Evolutionary conservation across 2,329 filamentous ascomycete genomes (phyloP).

Genomic region (Phialocephala subalpina): DNA sequence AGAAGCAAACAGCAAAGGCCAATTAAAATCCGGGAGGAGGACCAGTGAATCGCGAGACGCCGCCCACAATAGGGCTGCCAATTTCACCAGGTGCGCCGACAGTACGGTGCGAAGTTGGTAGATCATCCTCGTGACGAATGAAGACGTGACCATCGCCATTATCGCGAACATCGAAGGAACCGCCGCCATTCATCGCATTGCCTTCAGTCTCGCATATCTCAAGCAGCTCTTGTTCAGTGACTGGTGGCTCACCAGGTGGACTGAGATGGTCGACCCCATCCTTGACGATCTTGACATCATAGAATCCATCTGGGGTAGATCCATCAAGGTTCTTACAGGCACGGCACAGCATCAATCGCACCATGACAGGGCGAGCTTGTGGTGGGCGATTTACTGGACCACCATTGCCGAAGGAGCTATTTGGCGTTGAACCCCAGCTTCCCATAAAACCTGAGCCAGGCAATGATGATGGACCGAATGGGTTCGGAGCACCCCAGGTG

Average conservation of each 20-base stretch:
- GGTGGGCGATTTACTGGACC: slow-evolving; percentile 53
- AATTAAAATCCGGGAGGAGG: slow-evolving; percentile 40
- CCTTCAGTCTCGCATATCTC: slow-evolving; percentile 90
- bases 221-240: slow-evolving; percentile 74
- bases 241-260: slow-evolving; percentile 53
- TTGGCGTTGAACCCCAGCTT: slow-evolving; percentile 42
- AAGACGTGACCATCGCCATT: slow-evolving; percentile 36
- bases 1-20: slow-evolving; percentile 12
- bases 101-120: slow-evolving; percentile 48
- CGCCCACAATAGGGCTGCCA: slow-evolving; percentile 67
- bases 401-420: slow-evolving; percentile 56
- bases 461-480: slow-evolving; percentile 43
- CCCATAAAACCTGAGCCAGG: slow-evolving; percentile 42
- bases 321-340: slow-evolving; percentile 72
- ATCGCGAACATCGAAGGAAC: slow-evolving; percentile 71
- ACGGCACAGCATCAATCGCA: slow-evolving; percentile 78
- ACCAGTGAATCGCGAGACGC: slow-evolving; percentile 38
- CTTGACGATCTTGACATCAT: slow-evolving; percentile 72
- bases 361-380: slow-evolving; percentile 70
- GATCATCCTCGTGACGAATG: slow-evolving; percentile 65
- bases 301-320: slow-evolving; percentile 67
- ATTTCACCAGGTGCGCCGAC: slow-evolving; percentile 72
- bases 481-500: slow-evolving; percentile 45
- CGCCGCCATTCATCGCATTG: slow-evolving; percentile 84
- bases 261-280: slow-evolving; percentile 68